Evolutionary conservation across 202 grass and related monocot genomes (phyloP).

Genomic region (Panicum hallii): DNA sequence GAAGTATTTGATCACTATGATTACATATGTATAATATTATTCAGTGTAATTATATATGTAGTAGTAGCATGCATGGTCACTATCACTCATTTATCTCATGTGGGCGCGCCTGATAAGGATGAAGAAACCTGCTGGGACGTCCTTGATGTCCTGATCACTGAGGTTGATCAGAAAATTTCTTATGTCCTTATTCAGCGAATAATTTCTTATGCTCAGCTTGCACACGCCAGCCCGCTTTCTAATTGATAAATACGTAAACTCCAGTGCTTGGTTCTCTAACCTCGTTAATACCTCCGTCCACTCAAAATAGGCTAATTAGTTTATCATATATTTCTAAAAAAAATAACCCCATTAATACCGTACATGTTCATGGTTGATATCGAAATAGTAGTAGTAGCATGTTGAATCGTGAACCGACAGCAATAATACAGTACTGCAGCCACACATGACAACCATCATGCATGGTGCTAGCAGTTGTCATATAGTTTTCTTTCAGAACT

Average conservation of each 20-base stretch:
- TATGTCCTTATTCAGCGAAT: not conserved
- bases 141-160: not conserved
- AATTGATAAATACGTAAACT: not conserved
- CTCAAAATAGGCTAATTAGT: not conserved
- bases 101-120: not conserved
- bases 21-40: not conserved
- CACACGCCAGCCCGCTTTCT: not conserved
- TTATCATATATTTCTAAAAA: not conserved
- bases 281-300: not conserved
- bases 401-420: not conserved
- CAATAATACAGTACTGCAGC: not conserved
- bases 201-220: not conserved
- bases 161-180: not conserved
- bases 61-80: not conserved
- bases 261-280: not conserved
- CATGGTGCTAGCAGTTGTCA: too few species aligned
- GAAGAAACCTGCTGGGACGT: not conserved
- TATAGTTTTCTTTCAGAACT: not conserved
- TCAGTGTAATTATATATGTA: not conserved
- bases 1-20: not conserved
- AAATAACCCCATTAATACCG: not conserved
- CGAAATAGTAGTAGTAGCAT: not conserved
- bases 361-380: not conserved
- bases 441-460: not conserved
- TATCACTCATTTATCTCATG: not conserved